Base-by-base conservation (phyloP, 495 filamentous ascomycete species). In the Mytilinidion resinicola region DNA sequence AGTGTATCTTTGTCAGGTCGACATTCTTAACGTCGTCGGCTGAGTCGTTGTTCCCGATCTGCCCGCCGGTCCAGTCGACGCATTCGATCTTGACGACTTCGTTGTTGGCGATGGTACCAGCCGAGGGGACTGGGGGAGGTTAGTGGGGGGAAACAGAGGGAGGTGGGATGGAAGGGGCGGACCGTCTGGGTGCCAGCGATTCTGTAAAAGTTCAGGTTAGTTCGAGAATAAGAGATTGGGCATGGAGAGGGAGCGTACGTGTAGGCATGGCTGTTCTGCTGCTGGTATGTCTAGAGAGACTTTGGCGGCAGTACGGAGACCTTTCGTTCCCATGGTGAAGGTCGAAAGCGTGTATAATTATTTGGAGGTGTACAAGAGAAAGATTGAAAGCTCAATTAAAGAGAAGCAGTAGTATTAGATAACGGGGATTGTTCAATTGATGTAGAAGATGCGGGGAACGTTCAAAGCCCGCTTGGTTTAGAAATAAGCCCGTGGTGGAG, bases 31-130 rank as follows among this genome's bases (percentile, higher is more conserved):
- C 74, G 64, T 97, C 92, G 69, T 97, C 90, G 34, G 92, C 92
- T 19, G 77, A 85, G 72, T 96, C 91, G 66, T 92, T 84, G 73
- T 97, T 96, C 51, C 76, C 70, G 70, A 96, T 96, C 63, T 96
- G 91, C 1, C 91, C 91, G 14, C 63, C 90, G 1, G 83, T 87
- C 83, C 72, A 60, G 78, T 97, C 92, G 19, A 96, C 74, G 63
- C 92, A 97, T 79, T 96, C 89, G 65, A 97, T 92, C 75, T 96
- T 96, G 60, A 96, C 91, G 3, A 88, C 85, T 71, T 97, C 92
- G 38, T 84, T 85, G 69, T 92, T 86, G 63, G 84, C 83, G 69
- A 97, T 93, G 43, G 82, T 85, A 35, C 79, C 87, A 39, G 74
- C 78, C 53, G 80, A 82, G 11, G 92, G 92, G 63, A 97, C 90